Base-by-base conservation (phyloP, 2,329 filamentous ascomycete species). In the Fusarium denticulatum region DNA sequence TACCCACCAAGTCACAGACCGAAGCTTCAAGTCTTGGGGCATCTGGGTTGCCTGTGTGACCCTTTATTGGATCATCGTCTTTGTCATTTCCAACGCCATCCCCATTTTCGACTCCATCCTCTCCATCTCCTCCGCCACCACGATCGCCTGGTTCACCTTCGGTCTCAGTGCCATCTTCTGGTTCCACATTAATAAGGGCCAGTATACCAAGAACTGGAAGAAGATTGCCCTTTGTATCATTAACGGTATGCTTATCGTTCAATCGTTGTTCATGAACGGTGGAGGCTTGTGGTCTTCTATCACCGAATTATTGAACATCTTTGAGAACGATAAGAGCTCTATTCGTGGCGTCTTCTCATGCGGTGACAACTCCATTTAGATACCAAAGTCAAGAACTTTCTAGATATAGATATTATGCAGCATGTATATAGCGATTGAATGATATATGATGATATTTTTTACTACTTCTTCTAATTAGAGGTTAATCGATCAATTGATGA, bases 41-140 rank as follows among this genome's bases (percentile, higher is more conserved):
- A 71, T 77, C 10, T 82, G 81, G 81, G 65, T 83, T 8, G 74
- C 49, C 8, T 80, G 78, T 37, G 80, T 78, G 8, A 81, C 77
- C 6, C 0, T 78, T 0, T 82, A 80, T 64, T 82, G 80, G 81
- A 55, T 79, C 20, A 37, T 79, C 2, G 77, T 79, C 2, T 83
- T 81, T 64, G 43, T 81, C 20, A 73, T 82, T 26, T 80, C 81
- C 47, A 81, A 80, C 57, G 80, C 81, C 13, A 80, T 83, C 16
- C 81, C 81, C 12, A 74, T 82, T 40, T 82, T 83, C 56, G 79
- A 82, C 66, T 82, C 80, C 3, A 82, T 82, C 60, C 74, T 82
- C 28, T 75, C 79, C 14, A 81, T 82, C 47, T 80, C 81, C 0
- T 80, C 79, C 2, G 80, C 81, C 2, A 81, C 80, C 0, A 79